Percentiles rank a stretch among this genome's conserved stretches.
Evolutionary conservation across 306 rosid species (phyloP).

Genomic region (Senna siamea): DNA sequence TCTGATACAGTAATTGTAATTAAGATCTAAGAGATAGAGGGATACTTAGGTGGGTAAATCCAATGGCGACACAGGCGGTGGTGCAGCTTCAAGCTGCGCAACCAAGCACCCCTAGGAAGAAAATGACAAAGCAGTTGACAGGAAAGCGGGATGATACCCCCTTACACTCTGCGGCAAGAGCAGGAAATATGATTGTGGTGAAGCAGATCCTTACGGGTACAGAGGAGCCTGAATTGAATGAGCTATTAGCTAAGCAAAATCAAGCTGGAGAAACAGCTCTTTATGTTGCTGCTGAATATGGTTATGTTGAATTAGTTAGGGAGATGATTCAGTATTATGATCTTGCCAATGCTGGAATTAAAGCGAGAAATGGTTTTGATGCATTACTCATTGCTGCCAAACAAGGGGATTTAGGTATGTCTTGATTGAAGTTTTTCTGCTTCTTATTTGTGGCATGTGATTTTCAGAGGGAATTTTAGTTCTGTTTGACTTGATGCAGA

Average conservation of each 20-base stretch:
- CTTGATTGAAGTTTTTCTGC: constrained; percentile 14
- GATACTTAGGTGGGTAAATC: constrained; percentile 22
- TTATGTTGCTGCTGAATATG: constrained; percentile 88
- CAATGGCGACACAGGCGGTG: constrained; percentile 50
- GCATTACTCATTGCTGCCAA: constrained; percentile 97
- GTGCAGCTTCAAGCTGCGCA: constrained; percentile 44
- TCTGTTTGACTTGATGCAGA: constrained; percentile 53
- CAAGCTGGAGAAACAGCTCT: constrained; percentile 90
- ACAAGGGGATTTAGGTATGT: constrained; percentile 86
- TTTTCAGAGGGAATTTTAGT: constrained; percentile 16
- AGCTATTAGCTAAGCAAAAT: constrained; percentile 68
- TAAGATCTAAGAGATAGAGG: constrained; percentile 22
- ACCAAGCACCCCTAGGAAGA: constrained; percentile 57
- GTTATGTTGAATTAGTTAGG: constrained; percentile 74
- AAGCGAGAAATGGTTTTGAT: constrained; percentile 93
- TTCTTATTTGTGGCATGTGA: constrained; percentile 24
- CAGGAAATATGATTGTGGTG: constrained; percentile 59
- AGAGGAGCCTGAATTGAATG: constrained; percentile 55
- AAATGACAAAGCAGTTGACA: constrained; percentile 87
- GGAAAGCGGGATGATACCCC: constrained; percentile 88
- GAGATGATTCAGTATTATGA: constrained; percentile 79
- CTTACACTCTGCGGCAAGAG: constrained; percentile 81
- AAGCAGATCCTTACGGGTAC: constrained; percentile 48
- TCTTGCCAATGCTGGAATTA: constrained; percentile 76
- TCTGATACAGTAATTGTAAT: constrained; percentile 16